Evolutionary conservation across 1,139 yeast genomes (phyloP), one percentile per base, ranked within the genome.

Genomic region (Pichia sp.): DNA sequence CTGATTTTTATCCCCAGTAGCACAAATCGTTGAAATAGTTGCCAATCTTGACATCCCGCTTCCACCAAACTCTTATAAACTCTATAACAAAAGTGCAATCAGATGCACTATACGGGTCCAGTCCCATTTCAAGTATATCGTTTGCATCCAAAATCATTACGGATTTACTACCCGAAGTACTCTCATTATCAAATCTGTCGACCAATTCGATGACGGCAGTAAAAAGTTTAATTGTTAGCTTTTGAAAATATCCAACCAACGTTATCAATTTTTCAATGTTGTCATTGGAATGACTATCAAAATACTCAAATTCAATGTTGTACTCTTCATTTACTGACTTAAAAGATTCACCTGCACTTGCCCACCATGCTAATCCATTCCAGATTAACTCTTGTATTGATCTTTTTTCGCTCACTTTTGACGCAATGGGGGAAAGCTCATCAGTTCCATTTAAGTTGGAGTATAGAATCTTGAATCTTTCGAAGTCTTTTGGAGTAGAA

Each of bases 281-380:
- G 26, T 68, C 72, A 26, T 61, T 58, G n/a, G 63, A 62, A 11
- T 63, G 50, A 47, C 65, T 68, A 11, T 66, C 67, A 47, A 67
- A 60, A 26, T 61, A 64, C 8, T 60, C 63, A 34, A 50, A 58
- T 42, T 65, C 67, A 29, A 62, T 43, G 34, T 56, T 61, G 52
- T 57, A 62, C 47, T 64, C 62, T 31, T 60, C 64, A 45, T 54
- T 54, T 30, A 52, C 53, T 7, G 59, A 55, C 31, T 61, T 60
- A 10, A 54, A 48, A 3, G 64, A 61, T 34, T 66, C 85, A 5
- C 96, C 96, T 2, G 95, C 95, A 38, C 89, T 81, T 1, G 93
- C 92, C 85, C 90, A 86, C 90, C 93, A 87, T 43, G 86, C 76
- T 57, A 87, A 77, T 0, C 92, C 90, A 57, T 82, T 80, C 84